A percentile compares a stretch with the other conserved stretches of the same genome.
Evolutionary conservation across 179 eudicot species (phyloP).

Genomic region (Silene vulgaris): DNA sequence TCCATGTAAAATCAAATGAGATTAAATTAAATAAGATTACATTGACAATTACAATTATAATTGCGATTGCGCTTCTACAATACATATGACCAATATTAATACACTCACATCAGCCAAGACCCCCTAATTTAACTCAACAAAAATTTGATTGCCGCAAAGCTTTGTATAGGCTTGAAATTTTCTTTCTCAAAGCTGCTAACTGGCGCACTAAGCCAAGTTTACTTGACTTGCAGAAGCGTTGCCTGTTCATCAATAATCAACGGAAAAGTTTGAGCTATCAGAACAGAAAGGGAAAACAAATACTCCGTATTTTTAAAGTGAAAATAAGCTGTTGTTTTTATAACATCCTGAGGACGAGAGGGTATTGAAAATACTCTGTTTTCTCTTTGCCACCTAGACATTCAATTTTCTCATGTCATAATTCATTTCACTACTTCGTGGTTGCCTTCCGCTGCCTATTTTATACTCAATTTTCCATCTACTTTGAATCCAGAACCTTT

Average conservation of each 20-base stretch:
- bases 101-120: background rate
- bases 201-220: background rate
- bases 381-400: no score
- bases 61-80: background rate
- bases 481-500: no score
- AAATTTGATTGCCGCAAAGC: constrained; percentile 5
- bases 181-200: background rate
- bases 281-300: background rate
- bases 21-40: background rate
- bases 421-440: no score
- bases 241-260: background rate
- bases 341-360: no score
- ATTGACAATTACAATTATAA: background rate
- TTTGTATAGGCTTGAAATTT: background rate
- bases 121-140: background rate
- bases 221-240: background rate
- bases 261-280: background rate
- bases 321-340: background rate
- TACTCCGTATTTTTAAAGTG: background rate
- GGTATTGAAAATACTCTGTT: no score
- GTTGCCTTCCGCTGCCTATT: no score
- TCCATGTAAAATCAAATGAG: background rate
- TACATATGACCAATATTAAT: background rate
- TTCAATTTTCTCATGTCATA: no score
- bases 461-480: no score